Conservation (phyloP, 169 alveolate genomes). For the Cryptosporidium meleagridis region DNA sequence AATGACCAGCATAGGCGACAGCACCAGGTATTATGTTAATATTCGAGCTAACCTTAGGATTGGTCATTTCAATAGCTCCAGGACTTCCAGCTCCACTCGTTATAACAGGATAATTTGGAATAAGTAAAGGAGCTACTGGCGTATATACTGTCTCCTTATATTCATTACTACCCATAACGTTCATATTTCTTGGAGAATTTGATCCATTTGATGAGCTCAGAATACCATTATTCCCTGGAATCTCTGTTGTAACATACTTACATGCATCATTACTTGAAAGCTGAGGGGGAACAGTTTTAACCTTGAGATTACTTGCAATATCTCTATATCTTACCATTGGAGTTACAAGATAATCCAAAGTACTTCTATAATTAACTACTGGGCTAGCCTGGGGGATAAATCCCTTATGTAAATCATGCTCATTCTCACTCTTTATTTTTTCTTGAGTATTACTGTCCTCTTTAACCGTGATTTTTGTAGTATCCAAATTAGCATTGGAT, state of each 20-base stretch:
- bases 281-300: slow-evolving; percentile 57
- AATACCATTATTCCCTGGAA: background rate
- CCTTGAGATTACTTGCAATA: slow-evolving; percentile 47
- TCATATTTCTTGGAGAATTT: slow-evolving; percentile 50
- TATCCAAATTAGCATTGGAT: background rate
- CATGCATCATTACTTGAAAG: slow-evolving; percentile 52
- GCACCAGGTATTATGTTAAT: background rate
- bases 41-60: background rate
- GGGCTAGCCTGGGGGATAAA: slow-evolving; percentile 71
- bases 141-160: slow-evolving; percentile 53
- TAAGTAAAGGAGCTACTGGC: slow-evolving; percentile 56
- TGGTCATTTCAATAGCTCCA: background rate
- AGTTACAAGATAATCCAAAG: slow-evolving; percentile 61
- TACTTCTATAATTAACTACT: slow-evolving; percentile 49
- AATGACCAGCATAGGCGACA: background rate
- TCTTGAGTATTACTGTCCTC: background rate
- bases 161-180: slow-evolving; percentile 27
- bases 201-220: background rate
- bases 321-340: slow-evolving; percentile 72
- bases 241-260: background rate
- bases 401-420: background rate
- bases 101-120: background rate
- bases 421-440: background rate
- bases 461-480: background rate
- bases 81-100: background rate